These are phyloP conservation scores for Phytophthora cactorum DNA, from an alignment of 352 stramenopile genomes.

Conservation along the genomic window DNA sequence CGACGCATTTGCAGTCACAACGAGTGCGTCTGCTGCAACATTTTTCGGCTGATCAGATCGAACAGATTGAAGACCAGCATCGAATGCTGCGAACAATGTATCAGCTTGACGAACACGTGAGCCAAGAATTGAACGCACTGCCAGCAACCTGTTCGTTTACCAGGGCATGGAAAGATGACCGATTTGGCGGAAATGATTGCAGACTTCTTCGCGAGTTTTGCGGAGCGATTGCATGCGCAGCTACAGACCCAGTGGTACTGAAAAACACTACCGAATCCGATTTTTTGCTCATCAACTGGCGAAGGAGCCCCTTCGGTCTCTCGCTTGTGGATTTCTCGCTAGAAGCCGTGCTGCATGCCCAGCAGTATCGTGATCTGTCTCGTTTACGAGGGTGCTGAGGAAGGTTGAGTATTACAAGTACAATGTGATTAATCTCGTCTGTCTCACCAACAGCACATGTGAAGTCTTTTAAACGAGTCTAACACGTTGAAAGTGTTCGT, in stretches of 20 bases:
- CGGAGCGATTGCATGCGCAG: conserved; percentile 28
- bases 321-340: conserved; percentile 39
- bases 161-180: conserved; percentile 27
- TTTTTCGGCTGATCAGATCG: conserved; percentile 35
- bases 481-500: not conserved
- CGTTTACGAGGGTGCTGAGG: conserved; percentile 23
- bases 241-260: conserved; percentile 15
- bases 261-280: conserved; percentile 12
- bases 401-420: conserved; percentile 3
- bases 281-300: conserved; percentile 38
- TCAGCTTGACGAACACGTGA: conserved; percentile 38
- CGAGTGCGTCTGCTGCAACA: conserved; percentile 27
- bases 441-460: not conserved
- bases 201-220: conserved; percentile 35
- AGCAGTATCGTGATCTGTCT: conserved; percentile 32
- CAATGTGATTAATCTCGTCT: not conserved
- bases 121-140: conserved; percentile 23
- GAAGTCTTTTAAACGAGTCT: not conserved
- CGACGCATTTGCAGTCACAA: conserved; percentile 31
- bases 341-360: conserved; percentile 32
- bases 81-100: conserved; percentile 30
- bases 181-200: conserved; percentile 34
- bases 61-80: conserved; percentile 41
- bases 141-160: conserved; percentile 20
- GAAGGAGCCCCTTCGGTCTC: conserved; percentile 33